Percentiles rank a stretch among this genome's conserved stretches.
These are phyloP conservation scores for Flammula alnicola DNA, from an alignment of 1,284 basidiomycete genomes.

Conservation along the genomic window DNA sequence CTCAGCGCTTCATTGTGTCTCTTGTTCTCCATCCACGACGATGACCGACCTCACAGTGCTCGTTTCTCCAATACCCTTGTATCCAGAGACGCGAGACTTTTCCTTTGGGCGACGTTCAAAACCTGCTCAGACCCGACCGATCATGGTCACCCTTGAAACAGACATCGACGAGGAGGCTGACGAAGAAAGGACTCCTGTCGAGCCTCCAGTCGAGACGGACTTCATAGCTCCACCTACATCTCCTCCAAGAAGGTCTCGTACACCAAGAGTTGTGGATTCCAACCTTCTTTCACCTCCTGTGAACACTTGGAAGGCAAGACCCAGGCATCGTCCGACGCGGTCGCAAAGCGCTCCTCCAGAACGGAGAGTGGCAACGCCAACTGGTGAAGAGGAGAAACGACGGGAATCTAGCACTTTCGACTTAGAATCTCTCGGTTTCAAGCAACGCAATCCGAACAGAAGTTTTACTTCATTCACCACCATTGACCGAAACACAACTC, in stretches of 20 bases:
- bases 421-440: conserved; percentile 14
- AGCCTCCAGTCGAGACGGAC: conserved; percentile 17
- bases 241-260: conserved; percentile 26
- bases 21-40: conserved; percentile 16
- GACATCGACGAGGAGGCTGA: conserved; percentile 36
- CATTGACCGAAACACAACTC: conserved; percentile 33
- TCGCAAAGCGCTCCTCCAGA: conserved; percentile 52
- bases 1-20: conserved; percentile 2
- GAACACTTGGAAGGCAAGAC: conserved; percentile 49
- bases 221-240: conserved; percentile 17
- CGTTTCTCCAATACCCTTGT: conserved; percentile 44
- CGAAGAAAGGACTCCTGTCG: conserved; percentile 8
- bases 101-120: conserved; percentile 34
- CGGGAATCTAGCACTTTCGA: conserved; percentile 1
- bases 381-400: conserved; percentile 8
- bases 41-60: conserved; percentile 53
- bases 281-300: conserved; percentile 53
- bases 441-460: conserved; percentile 15
- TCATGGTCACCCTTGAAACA: conserved; percentile 57
- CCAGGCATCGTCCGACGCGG: conserved; percentile 44
- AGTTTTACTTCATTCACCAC: conserved; percentile 33
- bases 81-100: conserved; percentile 36
- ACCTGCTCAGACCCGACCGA: conserved; percentile 35
- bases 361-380: conserved; percentile 18
- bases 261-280: conserved; percentile 33